Evolutionary conservation across 2,329 filamentous ascomycete species (phyloP).

Genomic region (Calonectria ilicicola): DNA sequence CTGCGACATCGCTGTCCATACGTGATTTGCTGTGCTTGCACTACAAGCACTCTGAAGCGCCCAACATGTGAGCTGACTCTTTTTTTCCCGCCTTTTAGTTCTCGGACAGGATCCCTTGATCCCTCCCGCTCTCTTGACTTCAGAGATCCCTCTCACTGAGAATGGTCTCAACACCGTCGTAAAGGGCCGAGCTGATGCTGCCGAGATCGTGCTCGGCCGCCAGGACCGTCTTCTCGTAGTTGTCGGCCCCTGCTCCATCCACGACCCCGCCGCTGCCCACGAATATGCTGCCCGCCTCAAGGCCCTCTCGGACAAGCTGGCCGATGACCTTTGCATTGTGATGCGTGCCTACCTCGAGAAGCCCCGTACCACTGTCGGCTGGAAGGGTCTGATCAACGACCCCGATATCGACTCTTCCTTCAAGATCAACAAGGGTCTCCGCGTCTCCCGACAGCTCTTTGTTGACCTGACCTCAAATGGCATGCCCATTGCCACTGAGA

Average conservation of each 20-base stretch:
- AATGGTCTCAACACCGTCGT: slow-evolving; percentile 75
- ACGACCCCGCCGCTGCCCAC: slow-evolving; percentile 88
- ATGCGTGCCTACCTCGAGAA: slow-evolving; percentile 99
- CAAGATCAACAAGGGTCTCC: slow-evolving; percentile 98
- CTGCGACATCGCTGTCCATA: neutral
- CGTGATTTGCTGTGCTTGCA: neutral
- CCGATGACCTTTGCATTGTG: slow-evolving; percentile 87
- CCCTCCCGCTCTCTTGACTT: slow-evolving; percentile 85
- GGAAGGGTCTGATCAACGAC: slow-evolving; percentile 99
- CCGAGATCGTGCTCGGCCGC: slow-evolving; percentile 81
- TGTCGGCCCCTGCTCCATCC: slow-evolving; percentile 95
- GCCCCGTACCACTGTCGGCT: slow-evolving; percentile 96
- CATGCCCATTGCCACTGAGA: slow-evolving; percentile 96
- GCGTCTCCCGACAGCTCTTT: slow-evolving; percentile 93
- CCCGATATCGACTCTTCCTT: slow-evolving; percentile 97
- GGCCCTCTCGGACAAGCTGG: slow-evolving; percentile 81
- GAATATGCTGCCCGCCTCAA: slow-evolving; percentile 89
- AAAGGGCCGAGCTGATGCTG: slow-evolving; percentile 75
- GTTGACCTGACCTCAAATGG: slow-evolving; percentile 86
- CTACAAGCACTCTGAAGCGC: neutral
- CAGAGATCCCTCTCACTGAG: slow-evolving; percentile 81
- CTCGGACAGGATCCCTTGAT: slow-evolving; percentile 95
- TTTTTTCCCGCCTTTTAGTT: slow-evolving; percentile 67
- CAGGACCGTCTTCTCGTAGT: slow-evolving; percentile 93
- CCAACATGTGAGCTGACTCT: slow-evolving; percentile 28